Percentiles rank a stretch among this genome's conserved stretches.
Conservation (phyloP, 2,329 filamentous ascomycete genomes). For the Xylariaceae sp. region DNA sequence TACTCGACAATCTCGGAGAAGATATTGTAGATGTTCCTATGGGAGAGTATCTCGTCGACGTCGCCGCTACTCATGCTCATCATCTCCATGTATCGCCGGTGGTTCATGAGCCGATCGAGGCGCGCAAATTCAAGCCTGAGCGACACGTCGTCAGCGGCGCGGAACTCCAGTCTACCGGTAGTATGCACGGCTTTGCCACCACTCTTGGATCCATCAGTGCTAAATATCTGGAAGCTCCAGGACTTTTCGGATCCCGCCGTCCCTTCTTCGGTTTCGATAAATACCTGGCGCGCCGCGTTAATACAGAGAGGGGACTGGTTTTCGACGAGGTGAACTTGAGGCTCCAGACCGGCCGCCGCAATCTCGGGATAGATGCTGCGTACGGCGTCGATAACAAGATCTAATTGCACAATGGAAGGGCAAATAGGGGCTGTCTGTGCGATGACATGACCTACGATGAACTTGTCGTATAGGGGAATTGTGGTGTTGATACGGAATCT, state of each 20-base stretch:
- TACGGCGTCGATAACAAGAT: conserved; percentile 44
- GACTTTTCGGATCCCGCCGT: conserved; percentile 1
- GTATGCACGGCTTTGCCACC: conserved; percentile 22
- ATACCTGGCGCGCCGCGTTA: conserved; percentile 17
- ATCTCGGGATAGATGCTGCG: conserved; percentile 41
- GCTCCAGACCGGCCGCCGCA: conserved; percentile 28
- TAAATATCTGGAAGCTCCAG: conserved; percentile 16
- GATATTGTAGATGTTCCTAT: conserved; percentile 47
- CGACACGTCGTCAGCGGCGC: conserved; percentile 14
- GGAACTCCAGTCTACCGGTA: conserved; percentile 25
- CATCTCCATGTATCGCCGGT: conserved; percentile 27
- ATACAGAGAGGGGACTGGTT: conserved; percentile 28
- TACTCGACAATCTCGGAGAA: conserved; percentile 48
- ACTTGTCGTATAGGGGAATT: conserved; percentile 42
- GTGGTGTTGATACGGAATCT: conserved; percentile 52
- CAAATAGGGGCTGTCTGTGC: conserved; percentile 47
- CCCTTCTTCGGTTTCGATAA: conserved; percentile 2
- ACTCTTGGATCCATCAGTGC: not conserved
- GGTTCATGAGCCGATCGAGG: conserved; percentile 29
- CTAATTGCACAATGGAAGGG: conserved; percentile 47
- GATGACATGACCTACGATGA: conserved; percentile 49
- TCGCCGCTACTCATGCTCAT: conserved; percentile 21
- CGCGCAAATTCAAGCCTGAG: conserved; percentile 26
- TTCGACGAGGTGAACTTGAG: conserved; percentile 28
- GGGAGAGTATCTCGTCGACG: conserved; percentile 44